Evolutionary conservation across 495 filamentous ascomycete genomes (phyloP).

Genomic region (Xylaria palmicola): DNA sequence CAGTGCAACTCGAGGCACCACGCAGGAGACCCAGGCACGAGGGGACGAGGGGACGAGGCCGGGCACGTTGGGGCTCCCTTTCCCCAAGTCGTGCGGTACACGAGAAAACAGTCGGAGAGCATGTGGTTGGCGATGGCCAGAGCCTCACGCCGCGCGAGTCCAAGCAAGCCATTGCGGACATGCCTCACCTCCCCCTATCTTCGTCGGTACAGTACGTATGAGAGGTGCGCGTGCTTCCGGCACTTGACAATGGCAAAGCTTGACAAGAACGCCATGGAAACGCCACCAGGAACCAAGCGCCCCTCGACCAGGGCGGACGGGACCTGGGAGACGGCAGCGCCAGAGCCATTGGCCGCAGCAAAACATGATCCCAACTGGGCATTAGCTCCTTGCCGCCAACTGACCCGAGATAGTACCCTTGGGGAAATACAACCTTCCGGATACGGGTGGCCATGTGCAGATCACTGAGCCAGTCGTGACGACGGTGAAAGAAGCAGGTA

Average conservation of each 20-base stretch:
- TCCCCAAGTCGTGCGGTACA: neutral
- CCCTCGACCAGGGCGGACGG: neutral
- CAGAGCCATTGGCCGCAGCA: neutral
- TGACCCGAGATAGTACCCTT: conserved; percentile 6
- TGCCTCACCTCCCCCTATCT: neutral
- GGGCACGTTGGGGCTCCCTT: conserved; percentile 1
- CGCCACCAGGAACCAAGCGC: conserved; percentile 9
- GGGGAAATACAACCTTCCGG: conserved; percentile 12
- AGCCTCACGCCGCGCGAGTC: neutral
- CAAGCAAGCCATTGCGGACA: too few species aligned
- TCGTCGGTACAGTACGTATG: neutral
- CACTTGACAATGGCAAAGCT: conserved; percentile 10
- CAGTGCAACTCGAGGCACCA: conserved; percentile 9
- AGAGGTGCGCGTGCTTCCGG: conserved; percentile 7
- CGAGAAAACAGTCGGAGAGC: neutral
- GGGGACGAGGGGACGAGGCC: neutral
- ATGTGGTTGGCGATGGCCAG: conserved; percentile 7
- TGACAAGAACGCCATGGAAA: conserved; percentile 1
- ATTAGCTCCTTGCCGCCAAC: neutral
- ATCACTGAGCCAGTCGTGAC: conserved; percentile 3
- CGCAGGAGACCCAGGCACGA: conserved; percentile 12
- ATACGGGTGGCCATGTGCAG: conserved; percentile 11
- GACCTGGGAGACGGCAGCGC: neutral
- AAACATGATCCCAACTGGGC: neutral
- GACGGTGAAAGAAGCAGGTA: neutral